These are phyloP conservation scores for Dendrobium chrysotoxum DNA, from an alignment of 106 monocot species.

Conservation along the genomic window DNA sequence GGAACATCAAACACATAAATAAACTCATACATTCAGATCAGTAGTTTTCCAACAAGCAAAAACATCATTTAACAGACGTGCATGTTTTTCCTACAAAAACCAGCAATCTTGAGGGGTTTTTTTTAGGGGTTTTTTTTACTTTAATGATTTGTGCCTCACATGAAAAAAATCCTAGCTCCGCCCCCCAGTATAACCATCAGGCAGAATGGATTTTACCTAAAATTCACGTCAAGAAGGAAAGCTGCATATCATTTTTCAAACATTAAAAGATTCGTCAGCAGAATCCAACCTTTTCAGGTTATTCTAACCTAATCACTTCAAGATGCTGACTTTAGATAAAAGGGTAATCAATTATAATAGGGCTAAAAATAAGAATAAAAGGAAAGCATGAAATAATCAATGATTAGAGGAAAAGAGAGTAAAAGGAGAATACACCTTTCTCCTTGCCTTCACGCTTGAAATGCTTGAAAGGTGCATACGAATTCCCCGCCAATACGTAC, in stretches of 20 bases:
- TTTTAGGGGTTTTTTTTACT: no score
- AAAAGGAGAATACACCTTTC: conserved; percentile 16
- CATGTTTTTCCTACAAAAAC: no score
- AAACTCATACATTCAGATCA: no score
- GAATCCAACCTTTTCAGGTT: background rate
- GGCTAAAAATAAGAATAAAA: background rate
- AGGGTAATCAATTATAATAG: background rate
- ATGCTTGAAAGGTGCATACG: conserved; percentile 51
- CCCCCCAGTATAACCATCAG: no score
- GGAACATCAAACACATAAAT: no score
- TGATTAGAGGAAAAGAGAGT: background rate
- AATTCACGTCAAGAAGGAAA: background rate
- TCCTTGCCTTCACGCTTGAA: conserved; percentile 28
- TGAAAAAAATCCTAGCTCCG: no score
- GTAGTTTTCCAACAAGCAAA: no score
- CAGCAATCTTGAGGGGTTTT: no score
- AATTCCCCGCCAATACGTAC: conserved; percentile 48
- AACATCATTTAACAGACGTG: no score
- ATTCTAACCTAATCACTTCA: background rate
- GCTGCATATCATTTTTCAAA: background rate
- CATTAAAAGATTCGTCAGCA: background rate
- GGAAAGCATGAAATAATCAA: background rate
- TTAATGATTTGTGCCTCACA: no score
- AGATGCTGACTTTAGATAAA: background rate
- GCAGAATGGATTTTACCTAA: no score